Evolutionary conservation across 75 land plant species (phyloP), one percentile per base, ranked within the genome.

Genomic region (Picea sitchensis): DNA sequence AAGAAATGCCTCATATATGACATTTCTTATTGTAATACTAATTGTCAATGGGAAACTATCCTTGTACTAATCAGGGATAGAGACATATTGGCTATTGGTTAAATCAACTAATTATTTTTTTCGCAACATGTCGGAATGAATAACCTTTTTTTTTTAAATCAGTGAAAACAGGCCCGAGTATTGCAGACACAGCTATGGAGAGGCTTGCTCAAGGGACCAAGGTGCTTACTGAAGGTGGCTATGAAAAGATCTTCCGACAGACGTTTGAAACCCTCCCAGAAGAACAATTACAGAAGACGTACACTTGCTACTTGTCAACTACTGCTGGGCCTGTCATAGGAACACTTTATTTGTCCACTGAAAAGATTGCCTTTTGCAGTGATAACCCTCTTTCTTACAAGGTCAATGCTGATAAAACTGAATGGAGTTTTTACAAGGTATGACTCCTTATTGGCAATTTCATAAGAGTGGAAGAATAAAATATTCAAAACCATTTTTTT

Each of bases 261-360:
- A 84, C 80, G 4, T 93, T 93, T 86, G 91, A 85, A 38, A 65
- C 85, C 56, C 69, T 77, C 51, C 93, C 95, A 11, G 93, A 87
- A 32, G 95, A 93, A 73, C 56, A 88, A 69, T 84, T 93, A 58
- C 84, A 65, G 76, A 91, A 84, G 81, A 61, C 88, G 60, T 93
- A 81, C 83, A 93, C 89, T 15, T 93, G 94, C 84, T 93, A 91
- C 59, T 77, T 93, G 14, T 93, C 95, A 59, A 93, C 95, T n/a
- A 90, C 95, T 74, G 88, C 93, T 83, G 95, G 95, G 78, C 95
- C 95, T 17, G 93, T 93, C 20, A 82, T 89, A 83, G 95, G 95
- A 69, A 82, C 75, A 54, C 62, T 93, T 58, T 93, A 93, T 79
- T 64, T 91, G 31, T 91, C 95, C 59, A 81, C 90, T 17, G 78